Evolutionary conservation across 2,329 filamentous ascomycete genomes (phyloP), one percentile per base, ranked within the genome.

Genomic region (Phyllosticta capitalensis): DNA sequence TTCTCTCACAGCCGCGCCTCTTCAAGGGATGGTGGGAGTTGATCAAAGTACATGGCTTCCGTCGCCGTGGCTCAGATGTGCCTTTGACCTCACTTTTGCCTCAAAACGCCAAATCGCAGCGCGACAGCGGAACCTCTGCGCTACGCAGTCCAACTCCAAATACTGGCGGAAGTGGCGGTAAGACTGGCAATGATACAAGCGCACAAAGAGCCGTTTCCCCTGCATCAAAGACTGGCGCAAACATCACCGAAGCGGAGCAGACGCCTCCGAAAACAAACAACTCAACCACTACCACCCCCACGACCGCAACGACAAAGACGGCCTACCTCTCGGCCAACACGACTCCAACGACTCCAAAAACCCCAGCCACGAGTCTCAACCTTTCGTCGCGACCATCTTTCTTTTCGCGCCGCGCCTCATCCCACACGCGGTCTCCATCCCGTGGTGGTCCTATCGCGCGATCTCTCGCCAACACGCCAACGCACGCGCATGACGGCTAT

Each of bases 1-100:
- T 71, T 58, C 26, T 74, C 61, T 65, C 66, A 54, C 66, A 65
- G 22, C 17, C 17, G 12, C 63, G 66, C 48, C 69, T 71, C 65
- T 60, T 69, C 52, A 38, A 54, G n/a, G 67, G 65, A 52, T 71
- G 67, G 68, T 30, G 61, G 52, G 52, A 65, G 20, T 60, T 68
- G 53, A 62, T 69, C 62, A 20, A 19, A 7, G n/a, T n/a, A n/a
- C 33, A 50, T 48, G 54, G 61, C 30, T 60, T 61, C 54, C 45
- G 20, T 52, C 54, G 55, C 38, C 51, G 59, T 33, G 50, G 26
- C 20, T 56, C 45, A 14, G 52, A 55, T 10, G 45, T 45, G 9
- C 55, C 52, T 9, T 30, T 61, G 61, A 24, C 55, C 57, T 61
- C 61, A 58, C 19, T 66, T 60, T 4, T 58, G 62, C 60, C 64